Percentiles rank a stretch among this genome's conserved stretches.
Conservation (phyloP, 495 filamentous ascomycete species). For the Talaromyces proteolyticus region DNA sequence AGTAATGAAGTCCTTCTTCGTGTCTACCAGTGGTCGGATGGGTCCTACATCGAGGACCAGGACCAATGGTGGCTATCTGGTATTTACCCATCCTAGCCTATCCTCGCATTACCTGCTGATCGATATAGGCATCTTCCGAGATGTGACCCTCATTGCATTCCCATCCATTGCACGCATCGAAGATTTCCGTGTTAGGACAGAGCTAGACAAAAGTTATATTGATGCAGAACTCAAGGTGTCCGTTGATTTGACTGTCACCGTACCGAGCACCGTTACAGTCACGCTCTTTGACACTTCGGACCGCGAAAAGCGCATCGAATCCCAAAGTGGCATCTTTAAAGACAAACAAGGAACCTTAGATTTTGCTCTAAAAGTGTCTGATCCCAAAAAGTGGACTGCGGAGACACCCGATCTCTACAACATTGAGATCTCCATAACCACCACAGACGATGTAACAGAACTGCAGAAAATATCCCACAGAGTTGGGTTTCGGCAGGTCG, state of each 20-base stretch:
- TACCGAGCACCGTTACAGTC: conserved; percentile 17
- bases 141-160: conserved; percentile 56
- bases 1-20: conserved; percentile 48
- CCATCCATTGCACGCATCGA: conserved; percentile 45
- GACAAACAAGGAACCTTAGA: conserved; percentile 11
- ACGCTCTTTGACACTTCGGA: too few relatives aligned
- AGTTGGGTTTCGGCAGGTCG: conserved; percentile 54
- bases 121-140: conserved; percentile 67
- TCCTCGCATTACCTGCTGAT: too few relatives aligned
- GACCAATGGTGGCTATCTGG: conserved; percentile 53
- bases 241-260: conserved; percentile 28
- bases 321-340: too few relatives aligned
- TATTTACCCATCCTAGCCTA: too few relatives aligned
- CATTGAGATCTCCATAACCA: conserved; percentile 29
- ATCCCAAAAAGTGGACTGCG: conserved; percentile 59
- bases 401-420: conserved; percentile 57
- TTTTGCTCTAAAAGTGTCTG: conserved; percentile 32
- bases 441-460: conserved; percentile 41
- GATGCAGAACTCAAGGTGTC: conserved; percentile 47
- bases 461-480: conserved; percentile 41
- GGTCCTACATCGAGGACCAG: conserved; percentile 61
- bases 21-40: conserved; percentile 60
- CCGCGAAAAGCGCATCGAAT: too few relatives aligned
- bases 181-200: conserved; percentile 49
- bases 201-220: conserved; percentile 48